These are phyloP conservation scores for Tilletia setariae DNA, from an alignment of 1,284 basidiomycete species.

Conservation along the genomic window DNA sequence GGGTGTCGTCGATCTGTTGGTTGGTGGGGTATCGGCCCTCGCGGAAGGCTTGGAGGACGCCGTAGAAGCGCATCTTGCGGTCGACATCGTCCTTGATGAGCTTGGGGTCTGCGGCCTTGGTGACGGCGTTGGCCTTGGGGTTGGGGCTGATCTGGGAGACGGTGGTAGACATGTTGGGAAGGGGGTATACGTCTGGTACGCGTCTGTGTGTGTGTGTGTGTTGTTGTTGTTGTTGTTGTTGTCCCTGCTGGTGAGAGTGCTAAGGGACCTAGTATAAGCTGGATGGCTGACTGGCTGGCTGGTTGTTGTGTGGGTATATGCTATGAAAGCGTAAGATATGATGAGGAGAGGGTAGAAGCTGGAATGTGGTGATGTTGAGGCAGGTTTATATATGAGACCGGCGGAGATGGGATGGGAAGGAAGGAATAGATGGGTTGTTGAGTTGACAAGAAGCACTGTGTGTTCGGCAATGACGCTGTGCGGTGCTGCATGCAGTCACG, in stretches of 20 bases:
- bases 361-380: not conserved
- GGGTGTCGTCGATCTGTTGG: constrained; percentile 41
- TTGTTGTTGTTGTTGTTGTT: too few relatives aligned
- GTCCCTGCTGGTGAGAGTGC: not conserved
- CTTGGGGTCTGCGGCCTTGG: constrained; percentile 27
- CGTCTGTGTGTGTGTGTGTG: too few relatives aligned
- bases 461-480: too few relatives aligned
- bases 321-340: not conserved
- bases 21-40: constrained; percentile 50
- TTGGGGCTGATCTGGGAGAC: constrained; percentile 33
- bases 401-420: not conserved
- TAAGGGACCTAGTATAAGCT: too few relatives aligned
- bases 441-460: not conserved
- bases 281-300: constrained; percentile 32
- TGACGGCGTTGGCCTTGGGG: constrained; percentile 32
- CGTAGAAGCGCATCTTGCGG: constrained; percentile 47
- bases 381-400: not conserved
- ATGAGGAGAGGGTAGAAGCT: not conserved
- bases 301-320: constrained; percentile 10
- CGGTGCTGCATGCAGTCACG: too few relatives aligned
- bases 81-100: constrained; percentile 41
- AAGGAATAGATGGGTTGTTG: not conserved
- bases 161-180: not conserved
- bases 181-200: too few relatives aligned
- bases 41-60: constrained; percentile 48